phyloP scores from a whole-genome alignment of 305 asterid species.

The Fraxinus floribunda region DNA sequence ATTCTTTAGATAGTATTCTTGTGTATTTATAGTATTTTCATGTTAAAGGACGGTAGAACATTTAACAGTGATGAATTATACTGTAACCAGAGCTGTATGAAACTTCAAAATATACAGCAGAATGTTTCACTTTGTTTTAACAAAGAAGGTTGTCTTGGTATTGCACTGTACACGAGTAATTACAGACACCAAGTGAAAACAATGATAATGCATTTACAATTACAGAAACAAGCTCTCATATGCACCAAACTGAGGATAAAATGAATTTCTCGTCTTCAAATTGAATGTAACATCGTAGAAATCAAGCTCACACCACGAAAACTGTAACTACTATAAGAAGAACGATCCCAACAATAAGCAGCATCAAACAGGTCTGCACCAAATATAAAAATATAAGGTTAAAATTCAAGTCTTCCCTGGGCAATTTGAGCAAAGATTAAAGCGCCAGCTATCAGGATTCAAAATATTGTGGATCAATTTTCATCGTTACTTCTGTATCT shows the following conservation, averaged over 20 bases:
- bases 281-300: neutral
- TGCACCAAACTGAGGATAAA: neutral
- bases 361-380: conserved; percentile 33
- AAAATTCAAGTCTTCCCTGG: neutral
- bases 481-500: neutral
- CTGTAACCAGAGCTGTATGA: neutral
- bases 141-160: neutral
- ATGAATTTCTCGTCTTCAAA: conserved; percentile 11
- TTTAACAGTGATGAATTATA: neutral
- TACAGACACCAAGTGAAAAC: neutral
- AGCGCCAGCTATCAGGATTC: neutral
- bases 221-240: neutral
- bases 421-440: neutral
- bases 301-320: conserved; percentile 14
- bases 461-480: neutral
- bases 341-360: conserved; percentile 26
- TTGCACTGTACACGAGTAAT: neutral
- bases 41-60: neutral
- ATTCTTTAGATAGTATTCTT: neutral
- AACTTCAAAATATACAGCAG: neutral
- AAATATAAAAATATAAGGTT: neutral
- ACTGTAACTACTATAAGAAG: conserved; percentile 32
- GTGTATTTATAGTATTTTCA: neutral
- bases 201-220: neutral
- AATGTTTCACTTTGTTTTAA: neutral